These are phyloP conservation scores for Schizophyllum commune DNA, from an alignment of 1,284 basidiomycete species.

Conservation along the genomic window DNA sequence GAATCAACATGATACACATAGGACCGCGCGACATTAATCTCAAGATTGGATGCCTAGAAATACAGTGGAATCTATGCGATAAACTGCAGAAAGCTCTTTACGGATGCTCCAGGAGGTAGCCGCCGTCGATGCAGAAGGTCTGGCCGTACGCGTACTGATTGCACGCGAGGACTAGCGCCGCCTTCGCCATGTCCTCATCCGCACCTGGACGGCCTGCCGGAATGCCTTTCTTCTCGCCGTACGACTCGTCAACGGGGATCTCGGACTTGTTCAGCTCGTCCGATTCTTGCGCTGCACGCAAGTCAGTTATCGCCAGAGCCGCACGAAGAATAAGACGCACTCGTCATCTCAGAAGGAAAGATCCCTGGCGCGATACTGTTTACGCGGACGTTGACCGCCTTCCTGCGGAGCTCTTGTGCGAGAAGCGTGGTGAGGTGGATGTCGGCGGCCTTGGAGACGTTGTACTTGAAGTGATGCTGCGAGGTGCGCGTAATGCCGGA, in stretches of 20 bases:
- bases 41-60: too few relatives aligned
- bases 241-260: constrained; percentile 1
- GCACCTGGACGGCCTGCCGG: constrained; percentile 7
- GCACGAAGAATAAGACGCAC: neutral
- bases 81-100: neutral
- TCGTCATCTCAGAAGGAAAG: constrained; percentile 22
- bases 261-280: constrained; percentile 2
- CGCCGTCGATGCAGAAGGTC: constrained; percentile 21
- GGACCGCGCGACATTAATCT: too few relatives aligned
- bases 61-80: too few relatives aligned
- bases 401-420: constrained; percentile 24
- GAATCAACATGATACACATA: too few relatives aligned
- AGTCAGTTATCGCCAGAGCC: too few relatives aligned
- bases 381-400: constrained; percentile 22
- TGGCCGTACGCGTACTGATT: constrained; percentile 21
- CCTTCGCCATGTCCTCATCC: constrained; percentile 14
- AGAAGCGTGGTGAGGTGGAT: constrained; percentile 24
- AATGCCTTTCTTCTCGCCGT: constrained; percentile 1
- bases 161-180: constrained; percentile 8
- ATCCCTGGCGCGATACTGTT: constrained; percentile 26
- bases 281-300: neutral
- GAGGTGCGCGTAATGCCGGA: constrained; percentile 20
- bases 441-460: constrained; percentile 19
- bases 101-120: constrained; percentile 4
- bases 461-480: constrained; percentile 19